Base-by-base conservation (phyloP, 164 flowering plant species). In the Protea cynaroides region DNA sequence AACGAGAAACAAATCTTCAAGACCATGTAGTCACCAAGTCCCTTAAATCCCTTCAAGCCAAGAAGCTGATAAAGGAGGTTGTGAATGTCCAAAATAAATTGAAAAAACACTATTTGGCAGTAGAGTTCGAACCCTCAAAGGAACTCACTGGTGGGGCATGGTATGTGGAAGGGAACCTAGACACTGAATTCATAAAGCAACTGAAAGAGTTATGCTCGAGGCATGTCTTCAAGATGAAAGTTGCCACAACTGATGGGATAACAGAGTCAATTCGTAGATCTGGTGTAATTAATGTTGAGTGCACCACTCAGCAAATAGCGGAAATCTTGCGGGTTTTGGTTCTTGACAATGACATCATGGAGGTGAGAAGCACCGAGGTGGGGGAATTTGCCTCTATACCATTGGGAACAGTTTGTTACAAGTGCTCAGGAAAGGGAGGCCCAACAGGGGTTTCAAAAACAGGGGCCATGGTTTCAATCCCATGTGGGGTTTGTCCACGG, bases 401-500 rank as follows among this genome's bases (percentile, higher is more conserved):
- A 17, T 37, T 65, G 24, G 91, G 90, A 22, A 62, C 72, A 37
- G 43, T 61, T 49, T 95, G 96, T 64, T 95, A 89, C 63, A 84
- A 64, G 61, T 56, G 65, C 51, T 58, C 54, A 19, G 69, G 53
- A 15, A 64, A 36, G 36, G 69, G 56, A 7, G 69, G 68, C 7
- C 17, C 14, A 29, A 69, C 34, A 12, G 69, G 70, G 60, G 81
- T 58, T 59, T 69, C 81, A 1, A 74, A 63, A 47, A 53, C 17
- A 0, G 86, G 84, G 10, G 81, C 83, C 4, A 56, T 89, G 77
- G 83, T 89, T 71, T 82, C 92, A 36, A 81, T 88, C 53, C 99
- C 97, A 11, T 94, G 99, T 65, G 97, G 96, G 43, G 88, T 80
- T 71, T 94, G 99, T 75, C 97, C 96, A 0, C 64, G 79, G 53